These are phyloP conservation scores for Elaeagnus macrophylla DNA, from an alignment of 306 rosid species.

Conservation along the genomic window DNA sequence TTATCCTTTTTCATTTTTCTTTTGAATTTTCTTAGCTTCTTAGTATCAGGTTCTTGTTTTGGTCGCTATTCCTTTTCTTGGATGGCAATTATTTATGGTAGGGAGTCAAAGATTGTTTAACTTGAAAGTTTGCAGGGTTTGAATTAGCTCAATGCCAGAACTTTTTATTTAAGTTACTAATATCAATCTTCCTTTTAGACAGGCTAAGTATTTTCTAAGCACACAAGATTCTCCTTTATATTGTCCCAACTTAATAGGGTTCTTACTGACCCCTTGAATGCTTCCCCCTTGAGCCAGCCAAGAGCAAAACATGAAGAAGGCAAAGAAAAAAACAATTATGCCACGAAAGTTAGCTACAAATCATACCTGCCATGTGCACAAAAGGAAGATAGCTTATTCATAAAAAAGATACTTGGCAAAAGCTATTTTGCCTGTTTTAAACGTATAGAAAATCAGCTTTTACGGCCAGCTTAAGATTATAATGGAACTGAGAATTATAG, in stretches of 20 bases:
- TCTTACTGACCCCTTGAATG: no score
- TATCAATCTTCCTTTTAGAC: slow-evolving; percentile 26
- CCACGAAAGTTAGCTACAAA: no score
- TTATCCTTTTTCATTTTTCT: neutral
- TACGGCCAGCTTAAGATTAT: no score
- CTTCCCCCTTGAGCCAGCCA: no score
- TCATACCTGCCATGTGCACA: no score
- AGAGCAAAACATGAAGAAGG: no score
- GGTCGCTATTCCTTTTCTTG: slow-evolving; percentile 28
- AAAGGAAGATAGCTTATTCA: no score
- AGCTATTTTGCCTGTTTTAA: no score
- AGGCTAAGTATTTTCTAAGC: slow-evolving; percentile 13
- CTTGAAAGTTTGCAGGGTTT: slow-evolving; percentile 39
- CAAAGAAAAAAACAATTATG: no score
- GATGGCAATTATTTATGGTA: slow-evolving; percentile 27
- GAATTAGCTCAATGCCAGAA: slow-evolving; percentile 42
- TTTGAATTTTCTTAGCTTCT: neutral
- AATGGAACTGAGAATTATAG: no score
- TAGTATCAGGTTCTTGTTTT: slow-evolving; percentile 24
- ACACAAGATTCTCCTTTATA: neutral
- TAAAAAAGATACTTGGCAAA: no score
- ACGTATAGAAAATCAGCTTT: no score
- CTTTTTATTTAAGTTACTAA: slow-evolving; percentile 42
- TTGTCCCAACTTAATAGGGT: neutral
- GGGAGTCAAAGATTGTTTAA: slow-evolving; percentile 30